These are phyloP conservation scores for Boletus bicolor DNA, from an alignment of 768 basidiomycete species.

Conservation along the genomic window DNA sequence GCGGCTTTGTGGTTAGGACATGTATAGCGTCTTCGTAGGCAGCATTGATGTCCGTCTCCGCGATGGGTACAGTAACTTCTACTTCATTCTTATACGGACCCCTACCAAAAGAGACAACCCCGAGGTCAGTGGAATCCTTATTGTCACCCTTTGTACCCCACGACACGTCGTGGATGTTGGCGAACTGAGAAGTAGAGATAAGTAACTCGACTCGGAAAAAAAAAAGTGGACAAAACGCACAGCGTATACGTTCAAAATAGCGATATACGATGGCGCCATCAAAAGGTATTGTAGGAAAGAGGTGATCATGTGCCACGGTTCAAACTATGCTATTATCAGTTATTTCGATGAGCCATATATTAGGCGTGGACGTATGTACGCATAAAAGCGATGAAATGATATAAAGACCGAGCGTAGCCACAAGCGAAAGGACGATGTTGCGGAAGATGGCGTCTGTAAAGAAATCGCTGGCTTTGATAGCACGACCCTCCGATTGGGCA, in stretches of 20 bases:
- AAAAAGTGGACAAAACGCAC: constrained; percentile 32
- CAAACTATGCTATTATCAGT: constrained; percentile 53
- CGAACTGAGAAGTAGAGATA: constrained; percentile 46
- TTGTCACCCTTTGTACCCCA: constrained; percentile 98
- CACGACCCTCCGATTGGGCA: constrained; percentile 40
- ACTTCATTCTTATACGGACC: constrained; percentile 71
- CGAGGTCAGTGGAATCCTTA: constrained; percentile 80
- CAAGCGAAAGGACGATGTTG: constrained; percentile 80
- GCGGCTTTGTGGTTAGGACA: constrained; percentile 73
- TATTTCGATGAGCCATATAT: neutral
- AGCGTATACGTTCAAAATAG: constrained; percentile 89
- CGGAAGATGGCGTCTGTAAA: constrained; percentile 80
- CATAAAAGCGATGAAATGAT: constrained; percentile 78
- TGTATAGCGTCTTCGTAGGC: constrained; percentile 90
- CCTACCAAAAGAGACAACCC: constrained; percentile 61
- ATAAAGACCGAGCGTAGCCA: constrained; percentile 90
- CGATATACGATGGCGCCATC: constrained; percentile 92
- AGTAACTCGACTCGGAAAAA: neutral
- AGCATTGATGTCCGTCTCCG: constrained; percentile 84
- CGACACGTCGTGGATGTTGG: constrained; percentile 87
- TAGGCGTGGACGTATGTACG: constrained; percentile 46
- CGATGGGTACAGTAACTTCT: constrained; percentile 80
- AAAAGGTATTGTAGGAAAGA: constrained; percentile 91
- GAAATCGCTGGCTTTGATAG: constrained; percentile 52
- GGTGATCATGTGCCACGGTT: constrained; percentile 99